A percentile compares a stretch with the other conserved stretches of the same genome.
Conservation (phyloP, 129 eudicot species). For the Helichrysum umbraculigerum region DNA sequence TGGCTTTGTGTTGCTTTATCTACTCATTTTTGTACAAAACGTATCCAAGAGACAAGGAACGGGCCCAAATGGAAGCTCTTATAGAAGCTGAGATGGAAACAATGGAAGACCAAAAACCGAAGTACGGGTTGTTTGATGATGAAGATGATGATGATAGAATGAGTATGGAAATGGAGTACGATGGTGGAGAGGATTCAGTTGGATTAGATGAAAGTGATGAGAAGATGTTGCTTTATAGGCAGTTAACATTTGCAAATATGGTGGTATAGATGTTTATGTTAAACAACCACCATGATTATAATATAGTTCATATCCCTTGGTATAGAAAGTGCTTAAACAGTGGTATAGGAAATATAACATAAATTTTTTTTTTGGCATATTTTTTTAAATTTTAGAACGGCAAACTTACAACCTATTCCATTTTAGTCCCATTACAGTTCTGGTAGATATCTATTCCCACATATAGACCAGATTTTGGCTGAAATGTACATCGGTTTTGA, state of each 20-base stretch:
- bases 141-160: constrained; percentile 29
- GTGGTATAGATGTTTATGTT: constrained; percentile 14
- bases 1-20: constrained; percentile 70
- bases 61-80: constrained; percentile 71
- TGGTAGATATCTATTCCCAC: neutral
- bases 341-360: constrained; percentile 4
- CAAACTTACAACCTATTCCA: neutral
- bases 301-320: constrained; percentile 8
- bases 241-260: constrained; percentile 46
- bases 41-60: constrained; percentile 75
- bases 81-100: constrained; percentile 63
- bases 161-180: constrained; percentile 43
- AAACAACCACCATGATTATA: neutral
- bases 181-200: constrained; percentile 33
- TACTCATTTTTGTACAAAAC: constrained; percentile 74
- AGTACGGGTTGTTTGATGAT: neutral
- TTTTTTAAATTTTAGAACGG: neutral
- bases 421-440: constrained; percentile 1
- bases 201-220: constrained; percentile 56
- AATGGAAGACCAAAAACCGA: constrained; percentile 32
- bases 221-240: constrained; percentile 47
- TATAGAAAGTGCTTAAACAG: constrained; percentile 19
- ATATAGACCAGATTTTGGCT: constrained; percentile 1
- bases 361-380: neutral
- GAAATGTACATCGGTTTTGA: neutral